A percentile compares a stretch with the other conserved stretches of the same genome.
These are phyloP conservation scores for Penicillium pancosmium DNA, from an alignment of 495 filamentous ascomycete genomes.

Conservation along the genomic window DNA sequence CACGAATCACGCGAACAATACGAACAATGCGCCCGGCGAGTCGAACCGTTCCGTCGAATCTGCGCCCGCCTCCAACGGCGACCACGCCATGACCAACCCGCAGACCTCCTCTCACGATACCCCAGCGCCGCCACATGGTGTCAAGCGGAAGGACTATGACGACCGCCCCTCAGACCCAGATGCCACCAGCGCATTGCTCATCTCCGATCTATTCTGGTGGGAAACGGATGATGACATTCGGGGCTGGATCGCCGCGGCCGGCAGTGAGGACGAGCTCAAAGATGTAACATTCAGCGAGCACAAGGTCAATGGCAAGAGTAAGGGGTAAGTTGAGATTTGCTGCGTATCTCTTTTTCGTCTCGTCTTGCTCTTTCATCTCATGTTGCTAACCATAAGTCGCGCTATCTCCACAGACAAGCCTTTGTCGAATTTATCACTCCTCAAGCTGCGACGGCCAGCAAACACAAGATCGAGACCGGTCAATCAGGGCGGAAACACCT, in stretches of 20 bases:
- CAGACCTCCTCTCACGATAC: slow-evolving; percentile 22
- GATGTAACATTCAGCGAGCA: slow-evolving; percentile 97
- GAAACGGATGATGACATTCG: slow-evolving; percentile 93
- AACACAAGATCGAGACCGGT: slow-evolving; percentile 74
- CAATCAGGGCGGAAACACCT: slow-evolving; percentile 68
- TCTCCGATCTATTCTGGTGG: slow-evolving; percentile 96
- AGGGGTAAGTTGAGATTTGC: slow-evolving; percentile 65
- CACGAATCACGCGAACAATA: slow-evolving; percentile 11
- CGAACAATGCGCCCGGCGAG: slow-evolving; percentile 9
- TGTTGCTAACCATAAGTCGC: slow-evolving; percentile 9
- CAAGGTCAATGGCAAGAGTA: slow-evolving; percentile 98
- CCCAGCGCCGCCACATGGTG: slow-evolving; percentile 60
- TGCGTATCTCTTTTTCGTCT: background rate
- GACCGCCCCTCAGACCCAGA: slow-evolving; percentile 78
- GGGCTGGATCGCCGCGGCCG: slow-evolving; percentile 77
- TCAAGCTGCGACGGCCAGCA: slow-evolving; percentile 84
- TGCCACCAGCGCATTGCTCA: slow-evolving; percentile 78
- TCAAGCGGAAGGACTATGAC: slow-evolving; percentile 76
- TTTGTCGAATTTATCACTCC: slow-evolving; percentile 84
- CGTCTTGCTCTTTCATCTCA: background rate
- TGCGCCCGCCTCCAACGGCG: slow-evolving; percentile 21
- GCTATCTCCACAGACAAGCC: slow-evolving; percentile 66
- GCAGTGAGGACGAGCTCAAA: slow-evolving; percentile 80
- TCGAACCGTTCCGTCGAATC: slow-evolving; percentile 7
- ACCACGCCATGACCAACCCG: slow-evolving; percentile 18